These are phyloP conservation scores for Xylariaceae sp. DNA, from an alignment of 2,329 filamentous ascomycete species.

Conservation along the genomic window DNA sequence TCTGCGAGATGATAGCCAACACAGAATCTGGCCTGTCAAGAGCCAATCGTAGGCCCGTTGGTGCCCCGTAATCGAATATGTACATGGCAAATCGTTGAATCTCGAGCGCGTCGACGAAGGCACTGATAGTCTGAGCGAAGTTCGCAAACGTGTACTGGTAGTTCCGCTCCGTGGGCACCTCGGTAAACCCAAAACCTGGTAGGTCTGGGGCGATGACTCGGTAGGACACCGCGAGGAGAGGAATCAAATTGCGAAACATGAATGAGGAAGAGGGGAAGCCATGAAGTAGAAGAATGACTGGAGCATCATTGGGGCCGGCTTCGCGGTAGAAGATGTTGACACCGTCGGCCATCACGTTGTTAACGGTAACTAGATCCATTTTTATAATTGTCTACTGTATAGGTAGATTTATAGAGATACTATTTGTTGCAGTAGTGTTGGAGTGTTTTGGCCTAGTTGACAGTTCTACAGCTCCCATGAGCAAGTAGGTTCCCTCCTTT, in stretches of 20 bases:
- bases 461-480: too few species aligned
- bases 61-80: constrained; percentile 69
- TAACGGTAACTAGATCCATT: too few species aligned
- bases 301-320: constrained; percentile 40
- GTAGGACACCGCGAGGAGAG: constrained; percentile 47
- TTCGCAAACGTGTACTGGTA: constrained; percentile 62
- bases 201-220: constrained; percentile 61
- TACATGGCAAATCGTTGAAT: constrained; percentile 60
- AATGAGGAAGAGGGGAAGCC: constrained; percentile 53
- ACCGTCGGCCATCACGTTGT: constrained; percentile 41
- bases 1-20: constrained; percentile 61
- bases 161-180: constrained; percentile 45
- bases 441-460: too few species aligned
- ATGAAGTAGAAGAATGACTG: constrained; percentile 50
- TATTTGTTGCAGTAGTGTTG: too few species aligned
- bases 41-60: constrained; percentile 59
- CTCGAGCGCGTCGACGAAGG: constrained; percentile 54
- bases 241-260: constrained; percentile 52
- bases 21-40: constrained; percentile 54
- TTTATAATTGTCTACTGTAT: too few species aligned
- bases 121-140: constrained; percentile 53
- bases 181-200: constrained; percentile 65
- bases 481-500: too few species aligned
- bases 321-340: constrained; percentile 50
- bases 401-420: too few species aligned